Evolutionary conservation across 345 rosid species (phyloP), one percentile per base, ranked within the genome.

Genomic region (Salix koriyanagi): DNA sequence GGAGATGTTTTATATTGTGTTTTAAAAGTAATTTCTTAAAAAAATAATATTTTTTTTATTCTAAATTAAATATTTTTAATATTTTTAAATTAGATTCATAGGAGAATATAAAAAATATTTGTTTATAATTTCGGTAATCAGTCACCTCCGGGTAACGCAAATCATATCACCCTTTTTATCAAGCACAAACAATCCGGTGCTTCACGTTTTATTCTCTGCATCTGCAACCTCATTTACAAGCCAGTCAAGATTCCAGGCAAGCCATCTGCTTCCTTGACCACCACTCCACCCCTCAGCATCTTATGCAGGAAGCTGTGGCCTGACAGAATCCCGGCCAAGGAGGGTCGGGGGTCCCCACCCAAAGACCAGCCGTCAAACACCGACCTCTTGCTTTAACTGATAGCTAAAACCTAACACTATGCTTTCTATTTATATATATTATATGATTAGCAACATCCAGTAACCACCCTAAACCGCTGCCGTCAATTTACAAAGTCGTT

Each of bases 371-470:
- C 64, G 13, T 58, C 64, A 58, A 32, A 39, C 73, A 41, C 44
- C 44, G 4, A 4, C 36, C 48, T 44, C n/a, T 44, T 44, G 65
- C 39, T 77, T 71, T 18, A 71, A 78, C 81, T 67, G 73, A 72
- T 37, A 16, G 32, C 54, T 30, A 7, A 39, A 78, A 50, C 52
- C 42, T 46, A 30, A 46, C 69, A 70, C 16, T 34, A 32, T 62
- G 5, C 62, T 60, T 70, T 44, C 18, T 16, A 25, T 16, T 2
- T 2, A 30, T 34, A 41, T 34, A 41, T 34, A 3, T 1, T 2
- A 18, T 26, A 28, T 72, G 68, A 72, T 52, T 41, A 18, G 48
- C 7, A 67, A 50, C 67, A 4, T 39, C 58, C 21, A 39, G 9
- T 30, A 61, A 30, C 12, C 15, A 30, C 14, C 61, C 62, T 15